Base-by-base conservation (phyloP, 2,329 filamentous ascomycete species). In the Talaromyces sp. region DNA sequence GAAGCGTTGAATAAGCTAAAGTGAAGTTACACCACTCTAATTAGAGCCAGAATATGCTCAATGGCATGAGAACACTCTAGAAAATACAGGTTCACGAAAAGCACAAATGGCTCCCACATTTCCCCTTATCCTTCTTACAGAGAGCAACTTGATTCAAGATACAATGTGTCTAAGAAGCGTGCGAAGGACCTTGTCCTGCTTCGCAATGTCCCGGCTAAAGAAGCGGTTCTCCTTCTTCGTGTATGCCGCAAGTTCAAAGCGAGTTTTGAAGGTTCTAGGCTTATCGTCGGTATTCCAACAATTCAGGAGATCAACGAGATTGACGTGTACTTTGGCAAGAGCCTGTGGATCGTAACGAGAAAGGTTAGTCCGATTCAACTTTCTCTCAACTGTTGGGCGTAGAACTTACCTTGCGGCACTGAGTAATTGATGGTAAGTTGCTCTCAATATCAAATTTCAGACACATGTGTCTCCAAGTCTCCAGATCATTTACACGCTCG, bases 241-340 rank as follows among this genome's bases (percentile, higher is more conserved):
- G 47, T 69, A 67, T 3, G 52, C 9, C 4, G 45, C 39, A 24
- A 69, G 50, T 8, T 52, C 42, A 2, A 9, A 11, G 14, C 44
- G 2, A 17, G 33, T 65, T 8, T 17, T 20, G 50, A 67, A 66
- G 16, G 27, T 42, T n/a, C 10, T 45, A 17, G 60, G 55, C 14
- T 20, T 22, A 5, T 24, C n/a, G 1, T 53, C 47, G 1, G 47
- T 42, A 3, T 44, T 49, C 52, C 61, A 62, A 32, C 54, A 55
- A 2, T 72, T 65, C 8, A 71, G 44, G 3, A 71, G 19, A 46
- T 72, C 67, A 8, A 71, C 54, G 8, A 69, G 52, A 45, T 70
- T 71, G 24, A 71, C 62, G 30, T 67, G 40, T 1, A 69, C 49
- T 2, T 24, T 46, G 1, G 48, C 49, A 4, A 71, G 44, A 5